A percentile compares a stretch with the other conserved stretches of the same genome.
phyloP scores from a whole-genome alignment of 1,139 yeast genomes.

The Hyphopichia khmerensis region DNA sequence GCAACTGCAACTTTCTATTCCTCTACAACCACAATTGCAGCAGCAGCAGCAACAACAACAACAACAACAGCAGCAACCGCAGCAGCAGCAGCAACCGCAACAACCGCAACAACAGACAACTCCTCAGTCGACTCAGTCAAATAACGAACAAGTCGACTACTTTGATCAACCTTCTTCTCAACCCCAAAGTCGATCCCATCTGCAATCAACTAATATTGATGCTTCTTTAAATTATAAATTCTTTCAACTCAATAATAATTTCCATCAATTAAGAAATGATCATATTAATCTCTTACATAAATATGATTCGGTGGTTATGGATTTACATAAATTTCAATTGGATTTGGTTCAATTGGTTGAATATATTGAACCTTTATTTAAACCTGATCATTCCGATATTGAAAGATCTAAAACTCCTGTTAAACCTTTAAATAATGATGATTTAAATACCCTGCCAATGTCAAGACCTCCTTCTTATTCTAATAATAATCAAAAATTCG shows the following conservation, averaged over 20 bases:
- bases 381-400: constrained; percentile 5
- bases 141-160: too few species aligned
- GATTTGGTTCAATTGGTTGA: constrained; percentile 54
- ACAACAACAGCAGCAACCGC: background rate
- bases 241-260: constrained; percentile 41
- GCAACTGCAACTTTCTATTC: background rate
- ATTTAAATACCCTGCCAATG: constrained; percentile 15
- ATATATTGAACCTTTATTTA: constrained; percentile 26
- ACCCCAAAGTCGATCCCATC: constrained; percentile 4
- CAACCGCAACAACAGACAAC: too few species aligned
- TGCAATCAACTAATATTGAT: constrained; percentile 11
- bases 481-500: too few species aligned
- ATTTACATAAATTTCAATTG: constrained; percentile 44
- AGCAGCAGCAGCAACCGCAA: constrained; percentile 1
- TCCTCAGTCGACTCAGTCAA: too few species aligned
- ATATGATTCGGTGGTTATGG: constrained; percentile 47
- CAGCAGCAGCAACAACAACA: background rate
- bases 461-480: constrained; percentile 6
- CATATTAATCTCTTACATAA: constrained; percentile 37
- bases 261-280: constrained; percentile 35
- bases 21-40: background rate
- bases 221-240: constrained; percentile 29
- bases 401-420: constrained; percentile 13
- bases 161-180: background rate
- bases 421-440: constrained; percentile 6